Evolutionary conservation across 257 asterid species (phyloP).

Genomic region (Fraxinus cuspidata): DNA sequence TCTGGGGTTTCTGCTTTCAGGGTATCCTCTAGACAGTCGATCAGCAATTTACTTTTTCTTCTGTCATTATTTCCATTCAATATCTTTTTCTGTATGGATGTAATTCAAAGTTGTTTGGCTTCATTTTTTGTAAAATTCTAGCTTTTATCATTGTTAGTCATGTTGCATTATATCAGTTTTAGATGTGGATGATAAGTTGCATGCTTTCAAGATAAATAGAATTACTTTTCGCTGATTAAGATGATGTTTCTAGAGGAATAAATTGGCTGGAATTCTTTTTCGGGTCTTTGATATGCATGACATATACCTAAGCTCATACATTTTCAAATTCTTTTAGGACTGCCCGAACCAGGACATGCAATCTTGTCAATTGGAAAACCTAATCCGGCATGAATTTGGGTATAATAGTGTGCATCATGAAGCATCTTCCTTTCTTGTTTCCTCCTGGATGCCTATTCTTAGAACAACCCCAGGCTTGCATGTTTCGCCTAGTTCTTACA

Average conservation of each 20-base stretch:
- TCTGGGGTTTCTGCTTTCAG: constrained; percentile 26
- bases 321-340: constrained; percentile 28
- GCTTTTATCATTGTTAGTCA: neutral
- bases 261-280: neutral
- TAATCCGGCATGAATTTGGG: constrained; percentile 20
- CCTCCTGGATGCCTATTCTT: constrained; percentile 19
- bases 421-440: constrained; percentile 16
- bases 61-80: neutral
- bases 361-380: constrained; percentile 26
- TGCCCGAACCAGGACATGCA: constrained; percentile 15
- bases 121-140: neutral
- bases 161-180: neutral
- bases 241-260: neutral
- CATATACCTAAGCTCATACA: constrained; percentile 17
- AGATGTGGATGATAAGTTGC: neutral
- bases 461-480: constrained; percentile 3
- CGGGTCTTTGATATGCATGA: constrained; percentile 3
- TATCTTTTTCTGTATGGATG: neutral
- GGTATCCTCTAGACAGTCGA: constrained; percentile 31
- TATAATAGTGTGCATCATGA: neutral
- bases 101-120: neutral
- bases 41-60: constrained; percentile 15
- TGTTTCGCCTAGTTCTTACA: constrained; percentile 20
- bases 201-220: neutral
- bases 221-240: neutral